Evolutionary conservation across 2,329 filamentous ascomycete species (phyloP), one percentile per base, ranked within the genome.

Genomic region (Phaeosphaeriaceae sp.): DNA sequence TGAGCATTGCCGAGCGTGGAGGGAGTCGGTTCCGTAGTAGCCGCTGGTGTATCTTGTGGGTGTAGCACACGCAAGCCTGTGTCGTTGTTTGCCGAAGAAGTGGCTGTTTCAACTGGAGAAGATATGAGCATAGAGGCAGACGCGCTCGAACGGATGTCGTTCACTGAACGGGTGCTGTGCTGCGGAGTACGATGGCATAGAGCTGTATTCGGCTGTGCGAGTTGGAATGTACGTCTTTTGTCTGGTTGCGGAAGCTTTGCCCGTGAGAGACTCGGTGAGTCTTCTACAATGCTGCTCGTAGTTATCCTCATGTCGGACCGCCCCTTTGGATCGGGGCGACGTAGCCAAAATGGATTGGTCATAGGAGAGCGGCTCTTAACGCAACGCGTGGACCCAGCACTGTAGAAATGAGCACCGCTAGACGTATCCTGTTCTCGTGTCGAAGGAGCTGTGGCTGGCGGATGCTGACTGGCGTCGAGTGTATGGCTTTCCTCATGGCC

Each of bases 51-150:
- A 7, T 25, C 40, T 27, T 13, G 22, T 42, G 15, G 24, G 7
- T 22, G 24, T 17, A 44, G 20, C 10, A 6, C 11, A 20, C 2
- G 20, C 6, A n/a, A 44, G 41, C 7, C 36, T 41, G 13, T 19
- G n/a, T n/a, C n/a, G 36, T 41, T 19, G 36, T 41, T 17, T 15
- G 7, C 36, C 36, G 17, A 22, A 1, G 19, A 17, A 21, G 51
- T 21, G 10, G 27, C 46, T 31, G 48, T 51, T 2, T 50, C 55
- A 3, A 15, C 42, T 19, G 60, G 53, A 5, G 67, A 71, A 4
- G 69, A 68, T 11, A 71, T 65, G 19, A 60, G 46, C 69, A 71
- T 71, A 1, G 71, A 60, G 9, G 65, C 68, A 6, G 71, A 71
- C 3, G 62, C 68, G 21, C 66, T 70, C 2, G 69, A 71, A 20